Percentiles rank a stretch among this genome's conserved stretches.
These are phyloP conservation scores for Dalbergia cultrata DNA, from an alignment of 306 rosid species.

Conservation along the genomic window DNA sequence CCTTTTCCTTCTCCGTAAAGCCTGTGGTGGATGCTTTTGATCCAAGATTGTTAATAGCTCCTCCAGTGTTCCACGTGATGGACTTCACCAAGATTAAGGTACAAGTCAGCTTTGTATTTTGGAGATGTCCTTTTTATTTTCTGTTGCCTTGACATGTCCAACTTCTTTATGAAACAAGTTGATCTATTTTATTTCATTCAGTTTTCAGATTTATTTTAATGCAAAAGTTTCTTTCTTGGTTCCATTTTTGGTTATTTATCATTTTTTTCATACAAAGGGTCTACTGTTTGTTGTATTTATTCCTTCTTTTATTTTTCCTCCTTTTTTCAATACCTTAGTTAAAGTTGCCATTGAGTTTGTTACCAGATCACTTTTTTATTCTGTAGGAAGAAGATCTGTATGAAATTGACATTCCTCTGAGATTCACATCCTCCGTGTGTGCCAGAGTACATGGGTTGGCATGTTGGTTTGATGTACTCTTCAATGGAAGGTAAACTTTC, in stretches of 20 bases:
- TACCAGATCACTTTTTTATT: slow-evolving; percentile 17
- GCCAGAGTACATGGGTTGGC: slow-evolving; percentile 92
- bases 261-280: background rate
- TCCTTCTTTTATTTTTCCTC: slow-evolving; percentile 1
- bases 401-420: slow-evolving; percentile 83
- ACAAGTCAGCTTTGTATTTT: no score
- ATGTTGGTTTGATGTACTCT: slow-evolving; percentile 92
- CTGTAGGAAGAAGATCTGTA: slow-evolving; percentile 81
- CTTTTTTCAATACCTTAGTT: slow-evolving; percentile 16
- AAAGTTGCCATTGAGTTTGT: background rate
- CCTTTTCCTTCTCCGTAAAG: slow-evolving; percentile 55
- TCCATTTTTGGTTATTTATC: slow-evolving; percentile 19
- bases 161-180: slow-evolving; percentile 21
- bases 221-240: slow-evolving; percentile 15
- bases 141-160: background rate
- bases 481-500: slow-evolving; percentile 79
- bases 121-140: background rate
- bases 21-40: slow-evolving; percentile 95
- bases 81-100: slow-evolving; percentile 78
- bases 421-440: slow-evolving; percentile 71
- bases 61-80: slow-evolving; percentile 71
- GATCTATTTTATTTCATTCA: slow-evolving; percentile 24
- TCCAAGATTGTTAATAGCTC: slow-evolving; percentile 81
- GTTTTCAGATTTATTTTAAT: background rate
- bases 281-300: slow-evolving; percentile 20